Evolutionary conservation across 768 basidiomycete species (phyloP), one percentile per base, ranked within the genome.

Genomic region (Trametes punicea): DNA sequence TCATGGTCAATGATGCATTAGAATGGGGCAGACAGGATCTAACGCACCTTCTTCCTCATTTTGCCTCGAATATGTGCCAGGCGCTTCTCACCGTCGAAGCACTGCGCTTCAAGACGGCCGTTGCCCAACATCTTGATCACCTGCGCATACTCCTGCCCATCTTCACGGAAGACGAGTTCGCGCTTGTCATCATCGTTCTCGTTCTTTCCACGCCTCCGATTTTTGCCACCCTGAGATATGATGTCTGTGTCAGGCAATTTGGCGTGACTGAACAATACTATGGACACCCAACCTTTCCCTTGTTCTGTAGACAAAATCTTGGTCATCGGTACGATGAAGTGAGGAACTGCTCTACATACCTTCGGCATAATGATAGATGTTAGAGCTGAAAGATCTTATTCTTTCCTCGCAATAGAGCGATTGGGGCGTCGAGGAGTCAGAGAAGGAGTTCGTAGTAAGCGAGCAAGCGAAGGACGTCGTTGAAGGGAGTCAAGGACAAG

Each of bases 151-250:
- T 98, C 94, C 74, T 99, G 97, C 6, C 96, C 96, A 68, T 98
- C 97, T 73, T 98, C 96, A 67, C 91, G 88, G 81, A 98, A 98
- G 36, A 98, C 94, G 54, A 98, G 83, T 73, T 99, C 97, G 65
- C 97, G 90, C 81, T 98, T 98, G 77, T 97, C 92, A 65, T 92
- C 90, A 53, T 98, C 97, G 76, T 96, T 97, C 78, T 99, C 96
- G 75, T 98, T 98, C 84, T 99, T 99, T 81, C 97, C 97, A 76
- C 97, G 83, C 83, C 97, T 83, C 76, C 96, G 84, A 78, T 98
- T 99, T 82, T 99, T 98, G 60, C 96, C 97, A 71, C 96, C 96
- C 95, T 99, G 66, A 62, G 56, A 10, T 52, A 60, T 39, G 55
- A 31, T 45, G 42, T 31, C 45, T 15, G n/a, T n/a, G 58, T 46